Percentiles rank a stretch among this genome's conserved stretches.
Conservation (phyloP, 768 basidiomycete genomes). For the Cystobasidium onofrii region DNA sequence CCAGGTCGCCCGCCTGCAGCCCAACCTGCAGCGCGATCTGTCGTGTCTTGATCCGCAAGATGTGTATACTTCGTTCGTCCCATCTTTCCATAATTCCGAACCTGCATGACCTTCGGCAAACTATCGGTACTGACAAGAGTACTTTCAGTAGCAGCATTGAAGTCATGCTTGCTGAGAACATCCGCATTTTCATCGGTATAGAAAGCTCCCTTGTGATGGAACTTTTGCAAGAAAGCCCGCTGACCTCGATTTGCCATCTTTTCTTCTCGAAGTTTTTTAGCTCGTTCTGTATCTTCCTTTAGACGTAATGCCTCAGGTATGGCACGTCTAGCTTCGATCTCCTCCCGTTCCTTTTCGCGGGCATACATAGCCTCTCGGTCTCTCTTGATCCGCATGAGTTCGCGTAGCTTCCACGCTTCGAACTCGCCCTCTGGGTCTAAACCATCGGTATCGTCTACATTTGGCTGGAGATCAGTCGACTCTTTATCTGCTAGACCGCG, state of each 20-base stretch:
- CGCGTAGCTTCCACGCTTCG: constrained; percentile 89
- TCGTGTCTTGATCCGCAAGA: constrained; percentile 53
- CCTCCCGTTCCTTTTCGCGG: constrained; percentile 76
- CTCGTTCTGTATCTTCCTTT: constrained; percentile 82
- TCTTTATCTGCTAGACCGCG: constrained; percentile 84
- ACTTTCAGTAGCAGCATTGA: constrained; percentile 77
- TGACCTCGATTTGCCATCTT: constrained; percentile 53
- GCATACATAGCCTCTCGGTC: constrained; percentile 70
- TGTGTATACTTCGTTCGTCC: constrained; percentile 94
- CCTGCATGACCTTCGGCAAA: constrained; percentile 90
- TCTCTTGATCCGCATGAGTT: constrained; percentile 82
- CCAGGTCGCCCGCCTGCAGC: constrained; percentile 53
- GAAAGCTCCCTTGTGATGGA: constrained; percentile 99
- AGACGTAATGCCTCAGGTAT: constrained; percentile 87
- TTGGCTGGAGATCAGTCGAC: constrained; percentile 79
- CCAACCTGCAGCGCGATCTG: constrained; percentile 37
- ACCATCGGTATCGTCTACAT: constrained; percentile 92
- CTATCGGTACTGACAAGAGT: constrained; percentile 72
- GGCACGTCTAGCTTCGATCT: constrained; percentile 81
- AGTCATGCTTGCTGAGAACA: constrained; percentile 73
- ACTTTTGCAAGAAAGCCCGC: constrained; percentile 91
- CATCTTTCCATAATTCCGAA: constrained; percentile 57
- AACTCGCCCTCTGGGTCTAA: constrained; percentile 82
- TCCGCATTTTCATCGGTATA: constrained; percentile 74
- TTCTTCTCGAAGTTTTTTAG: constrained; percentile 69